Evolutionary conservation across 768 basidiomycete genomes (phyloP), one percentile per base, ranked within the genome.

Genomic region (Tremella fuciformis): DNA sequence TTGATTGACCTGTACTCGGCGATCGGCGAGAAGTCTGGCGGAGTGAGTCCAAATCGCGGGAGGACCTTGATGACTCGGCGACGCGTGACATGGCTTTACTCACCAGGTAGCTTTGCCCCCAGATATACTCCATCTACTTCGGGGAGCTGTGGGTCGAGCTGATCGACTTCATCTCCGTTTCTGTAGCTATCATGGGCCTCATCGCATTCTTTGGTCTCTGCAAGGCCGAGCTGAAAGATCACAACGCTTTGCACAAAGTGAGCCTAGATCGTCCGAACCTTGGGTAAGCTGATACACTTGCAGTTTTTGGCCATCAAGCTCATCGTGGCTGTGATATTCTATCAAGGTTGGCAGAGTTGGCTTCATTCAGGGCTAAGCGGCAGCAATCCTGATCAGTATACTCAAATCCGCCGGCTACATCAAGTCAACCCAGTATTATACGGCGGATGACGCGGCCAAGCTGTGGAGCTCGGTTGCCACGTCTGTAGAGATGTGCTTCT

Each of bases 121-220:
- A 46, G 42, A 22, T 46, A 46, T 46, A 46, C 16, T 46, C 42
- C 7, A 22, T 46, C n/a, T 22, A 46, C 42, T 46, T 46, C 22
- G 42, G n/a, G 22, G 42, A 22, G 22, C 22, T 46, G 16, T 46
- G 42, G 42, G 22, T 46, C 6, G 42, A n/a, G 8, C 7, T 22
- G n/a, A 46, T 46, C 42, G 22, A 46, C 42, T 46, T 46, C 22
- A 46, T 46, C 15, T 46, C 42, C 42, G 42, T 46, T 4, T 18
- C 42, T 15, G 22, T 46, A n/a, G 42, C 42, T 4, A 46, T 46
- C n/a, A 18, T 18, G n/a, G 42, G n/a, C 22, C 22, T 46, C n/a
- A n/a, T 46, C n/a, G 42, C 22, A 22, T 46, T 46, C 22, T 22
- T 18, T 46, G 22, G n/a, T 6, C 42, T 46, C 22, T 46, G 42